Evolutionary conservation across 169 alveolate genomes (phyloP).

Genomic region (Eimeria necatrix): DNA sequence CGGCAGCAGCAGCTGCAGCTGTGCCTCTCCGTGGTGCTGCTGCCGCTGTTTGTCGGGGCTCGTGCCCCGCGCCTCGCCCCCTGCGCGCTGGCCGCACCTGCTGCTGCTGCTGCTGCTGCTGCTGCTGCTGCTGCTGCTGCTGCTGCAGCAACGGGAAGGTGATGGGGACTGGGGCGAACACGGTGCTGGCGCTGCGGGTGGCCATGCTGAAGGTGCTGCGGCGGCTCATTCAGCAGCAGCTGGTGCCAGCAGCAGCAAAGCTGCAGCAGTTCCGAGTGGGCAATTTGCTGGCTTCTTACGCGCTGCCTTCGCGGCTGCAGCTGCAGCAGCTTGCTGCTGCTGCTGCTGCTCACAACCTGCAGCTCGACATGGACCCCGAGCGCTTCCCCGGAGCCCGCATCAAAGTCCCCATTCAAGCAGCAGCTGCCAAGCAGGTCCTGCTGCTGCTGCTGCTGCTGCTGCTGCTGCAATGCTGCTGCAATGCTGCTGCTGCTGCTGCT

Average conservation of each 20-base stretch:
- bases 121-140: conserved; percentile 50
- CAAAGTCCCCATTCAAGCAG: not conserved
- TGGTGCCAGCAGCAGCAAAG: not conserved
- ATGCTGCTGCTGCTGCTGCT: not conserved
- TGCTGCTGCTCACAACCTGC: conserved; percentile 21
- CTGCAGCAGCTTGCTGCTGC: conserved; percentile 53
- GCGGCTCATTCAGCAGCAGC: conserved; percentile 1
- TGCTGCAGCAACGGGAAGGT: conserved; percentile 77
- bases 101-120: conserved; percentile 33
- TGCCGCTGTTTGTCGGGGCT: not conserved
- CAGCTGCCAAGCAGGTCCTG: not conserved
- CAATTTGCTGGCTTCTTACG: conserved; percentile 58
- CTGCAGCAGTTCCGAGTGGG: conserved; percentile 33
- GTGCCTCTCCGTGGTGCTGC: not conserved
- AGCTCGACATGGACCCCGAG: conserved; percentile 64
- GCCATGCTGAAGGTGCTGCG: conserved; percentile 67
- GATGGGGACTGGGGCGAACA: conserved; percentile 70
- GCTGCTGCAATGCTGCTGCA: too few species aligned
- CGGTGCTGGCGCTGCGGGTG: conserved; percentile 59
- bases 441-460: too few species aligned
- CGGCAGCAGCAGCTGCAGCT: not conserved
- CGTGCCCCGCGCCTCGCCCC: too few species aligned
- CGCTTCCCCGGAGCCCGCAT: conserved; percentile 60
- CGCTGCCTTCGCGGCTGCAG: not conserved
- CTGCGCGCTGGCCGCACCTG: conserved; percentile 1